Base-by-base conservation (phyloP, 208 protist species). In the Tritrichomonas foetus region DNA sequence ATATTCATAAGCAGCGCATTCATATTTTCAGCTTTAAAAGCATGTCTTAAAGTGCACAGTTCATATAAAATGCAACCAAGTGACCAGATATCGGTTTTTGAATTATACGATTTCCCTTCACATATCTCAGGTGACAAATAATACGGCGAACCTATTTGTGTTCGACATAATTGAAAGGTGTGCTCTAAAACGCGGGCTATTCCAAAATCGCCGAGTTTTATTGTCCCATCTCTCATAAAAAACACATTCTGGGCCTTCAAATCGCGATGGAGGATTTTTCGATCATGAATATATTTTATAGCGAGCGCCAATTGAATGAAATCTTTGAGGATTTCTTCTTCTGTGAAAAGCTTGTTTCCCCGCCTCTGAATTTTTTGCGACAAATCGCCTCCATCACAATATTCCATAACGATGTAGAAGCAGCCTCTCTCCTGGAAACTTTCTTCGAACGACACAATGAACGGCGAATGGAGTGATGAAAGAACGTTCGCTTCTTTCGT, bases 201-300 rank as follows among this genome's bases (percentile, higher is more conserved):
- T 25, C 93, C 93, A 92, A 94, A 94, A 39, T 94, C 93, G 8
- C 93, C 93, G 2, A 94, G 33, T 47, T 94, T 94, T 3, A 94
- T 30, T 66, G 49, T 36, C 2, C 82, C 93, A 11, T 93, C 41
- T 72, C 57, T 41, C 22, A 41, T 75, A 30, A 82, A 8, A 72
- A 94, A 94, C 55, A 94, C 30, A 47, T 94, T 94, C 44, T 94
- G 93, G 44, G 33, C n/a, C 50, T 94, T 93, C 13, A 97, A 27
- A 92, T 97, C 96, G 36, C 96, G 95, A 94, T 97, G 96, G 11
- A 97, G 84, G 44, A 97, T 96, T 47, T 96, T 96, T 25, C 93
- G 69, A 33, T 95, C 95, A 93, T 97, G 96, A 36, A 96, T 92
- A 50, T 97, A 95, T 61, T 96, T 94, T 0, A 97, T 64, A 39